Percentiles rank a stretch among this genome's conserved stretches.
Conservation (phyloP, 1,139 yeast species). For the Suhomyces panamericanus region DNA sequence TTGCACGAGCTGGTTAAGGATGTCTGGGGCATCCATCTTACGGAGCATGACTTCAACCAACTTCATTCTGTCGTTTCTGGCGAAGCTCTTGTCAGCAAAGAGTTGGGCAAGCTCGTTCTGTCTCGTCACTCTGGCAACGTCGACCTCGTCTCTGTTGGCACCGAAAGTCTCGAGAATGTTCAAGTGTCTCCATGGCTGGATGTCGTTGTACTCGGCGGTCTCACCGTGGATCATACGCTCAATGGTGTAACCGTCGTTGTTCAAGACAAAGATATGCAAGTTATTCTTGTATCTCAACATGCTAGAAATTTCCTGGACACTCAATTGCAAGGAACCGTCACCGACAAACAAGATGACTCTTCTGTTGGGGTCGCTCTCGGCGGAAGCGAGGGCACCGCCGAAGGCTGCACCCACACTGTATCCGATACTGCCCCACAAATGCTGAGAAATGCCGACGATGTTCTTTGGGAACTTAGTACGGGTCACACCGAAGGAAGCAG, state of each 20-base stretch:
- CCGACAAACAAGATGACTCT: conserved; percentile 81
- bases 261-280: conserved; percentile 77
- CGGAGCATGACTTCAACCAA: conserved; percentile 76
- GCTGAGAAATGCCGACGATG: conserved; percentile 37
- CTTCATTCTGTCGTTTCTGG: conserved; percentile 63
- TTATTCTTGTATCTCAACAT: conserved; percentile 75
- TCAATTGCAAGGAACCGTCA: conserved; percentile 85
- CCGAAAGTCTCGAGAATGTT: conserved; percentile 67
- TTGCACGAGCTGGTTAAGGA: conserved; percentile 64
- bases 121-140: conserved; percentile 54
- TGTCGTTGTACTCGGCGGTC: conserved; percentile 70
- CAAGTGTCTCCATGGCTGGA: conserved; percentile 79
- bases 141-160: conserved; percentile 52
- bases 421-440: conserved; percentile 34
- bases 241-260: conserved; percentile 85
- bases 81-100: conserved; percentile 54
- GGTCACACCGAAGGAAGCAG: conserved; percentile 39
- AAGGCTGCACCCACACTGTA: conserved; percentile 28
- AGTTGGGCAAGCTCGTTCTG: conserved; percentile 64
- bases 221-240: conserved; percentile 85
- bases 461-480: conserved; percentile 34
- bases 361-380: conserved; percentile 63
- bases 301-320: conserved; percentile 83
- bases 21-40: conserved; percentile 69
- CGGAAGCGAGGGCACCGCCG: conserved; percentile 35